Evolutionary conservation across 805 yeast species (phyloP).

Genomic region (Isabelozyma gotoi): DNA sequence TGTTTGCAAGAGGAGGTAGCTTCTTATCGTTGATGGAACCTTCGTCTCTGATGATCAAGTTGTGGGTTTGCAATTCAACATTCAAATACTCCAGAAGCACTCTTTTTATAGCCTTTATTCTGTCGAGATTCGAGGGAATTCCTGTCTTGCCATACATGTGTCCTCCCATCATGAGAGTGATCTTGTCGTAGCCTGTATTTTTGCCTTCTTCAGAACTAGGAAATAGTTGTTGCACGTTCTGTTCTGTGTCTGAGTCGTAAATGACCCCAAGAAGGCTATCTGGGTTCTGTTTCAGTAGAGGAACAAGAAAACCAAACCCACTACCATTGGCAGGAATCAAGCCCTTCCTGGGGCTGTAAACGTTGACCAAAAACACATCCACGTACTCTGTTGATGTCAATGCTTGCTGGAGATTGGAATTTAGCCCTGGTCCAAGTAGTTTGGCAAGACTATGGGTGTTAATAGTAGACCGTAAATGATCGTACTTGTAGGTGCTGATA

Average conservation of each 20-base stretch:
- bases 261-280: conserved; percentile 78
- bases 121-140: conserved; percentile 28
- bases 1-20: conserved; percentile 10
- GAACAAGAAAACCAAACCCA: conserved; percentile 91
- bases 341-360: conserved; percentile 45
- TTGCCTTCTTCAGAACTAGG: conserved; percentile 5
- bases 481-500: conserved; percentile 29
- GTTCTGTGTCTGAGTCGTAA: conserved; percentile 84
- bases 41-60: conserved; percentile 27
- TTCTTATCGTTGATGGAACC: conserved; percentile 9
- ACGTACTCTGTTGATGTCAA: conserved; percentile 35
- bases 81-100: conserved; percentile 22
- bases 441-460: conserved; percentile 42
- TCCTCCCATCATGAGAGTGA: conserved; percentile 93
- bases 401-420: conserved; percentile 15
- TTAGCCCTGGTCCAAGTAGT: conserved; percentile 12
- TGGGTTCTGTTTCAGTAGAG: conserved; percentile 48
- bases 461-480: conserved; percentile 62
- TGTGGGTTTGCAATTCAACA: conserved; percentile 18
- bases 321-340: conserved; percentile 35
- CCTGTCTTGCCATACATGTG: conserved; percentile 42
- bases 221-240: conserved; percentile 29
- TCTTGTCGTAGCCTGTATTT: conserved; percentile 52
- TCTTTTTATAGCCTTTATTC: conserved; percentile 24
- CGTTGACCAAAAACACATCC: conserved; percentile 64